Percentiles rank a stretch among this genome's conserved stretches.
Evolutionary conservation across 805 yeast genomes (phyloP).

Genomic region (Metschnikowia proteae): DNA sequence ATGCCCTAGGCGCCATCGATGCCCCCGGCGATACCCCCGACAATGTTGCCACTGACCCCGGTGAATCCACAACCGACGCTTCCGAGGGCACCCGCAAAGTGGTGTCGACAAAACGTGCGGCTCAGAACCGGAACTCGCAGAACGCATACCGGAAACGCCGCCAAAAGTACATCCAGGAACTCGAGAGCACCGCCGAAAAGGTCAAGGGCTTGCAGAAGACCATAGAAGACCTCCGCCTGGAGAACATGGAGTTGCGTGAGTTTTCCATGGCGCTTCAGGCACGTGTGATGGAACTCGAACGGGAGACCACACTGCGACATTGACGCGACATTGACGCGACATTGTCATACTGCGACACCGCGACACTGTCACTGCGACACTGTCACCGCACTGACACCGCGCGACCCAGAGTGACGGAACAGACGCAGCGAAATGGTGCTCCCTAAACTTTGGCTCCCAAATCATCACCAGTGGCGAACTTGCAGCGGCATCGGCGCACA

Average conservation of each 20-base stretch:
- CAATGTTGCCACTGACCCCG: neutral
- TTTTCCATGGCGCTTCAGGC: slow-evolving; percentile 69
- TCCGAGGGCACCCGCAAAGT: slow-evolving; percentile 2
- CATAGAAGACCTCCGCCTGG: slow-evolving; percentile 62
- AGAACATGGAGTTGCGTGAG: slow-evolving; percentile 68
- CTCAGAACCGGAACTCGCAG: slow-evolving; percentile 89
- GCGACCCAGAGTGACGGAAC: no score
- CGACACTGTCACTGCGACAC: neutral
- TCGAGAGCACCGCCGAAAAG: slow-evolving; percentile 67
- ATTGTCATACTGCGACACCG: neutral
- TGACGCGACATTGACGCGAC: neutral
- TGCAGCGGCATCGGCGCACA: no score
- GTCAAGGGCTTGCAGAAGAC: slow-evolving; percentile 60
- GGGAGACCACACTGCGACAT: neutral
- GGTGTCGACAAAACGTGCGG: slow-evolving; percentile 76
- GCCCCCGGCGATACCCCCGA: neutral
- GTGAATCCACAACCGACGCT: neutral
- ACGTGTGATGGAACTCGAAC: slow-evolving; percentile 49
- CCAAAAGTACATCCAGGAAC: slow-evolving; percentile 74
- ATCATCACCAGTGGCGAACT: no score
- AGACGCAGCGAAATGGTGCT: neutral
- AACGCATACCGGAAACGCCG: slow-evolving; percentile 84
- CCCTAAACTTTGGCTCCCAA: no score
- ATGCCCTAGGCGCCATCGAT: no score
- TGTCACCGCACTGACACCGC: neutral